Evolutionary conservation across 73 alveolate species (phyloP).

Genomic region (Tetrahymena malaccensis): DNA sequence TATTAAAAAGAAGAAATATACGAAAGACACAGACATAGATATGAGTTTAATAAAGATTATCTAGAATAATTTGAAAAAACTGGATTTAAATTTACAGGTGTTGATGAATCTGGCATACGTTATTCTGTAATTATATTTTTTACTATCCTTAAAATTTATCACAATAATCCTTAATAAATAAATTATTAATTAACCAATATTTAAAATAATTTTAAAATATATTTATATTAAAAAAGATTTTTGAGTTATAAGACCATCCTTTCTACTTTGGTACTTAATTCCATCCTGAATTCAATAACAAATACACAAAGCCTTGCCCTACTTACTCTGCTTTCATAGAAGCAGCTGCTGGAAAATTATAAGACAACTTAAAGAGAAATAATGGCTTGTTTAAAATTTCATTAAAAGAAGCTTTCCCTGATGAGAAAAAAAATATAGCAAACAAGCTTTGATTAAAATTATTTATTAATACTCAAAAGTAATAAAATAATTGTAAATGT

Average conservation of each 20-base stretch:
- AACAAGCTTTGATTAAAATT: background rate
- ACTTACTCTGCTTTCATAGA: conserved; percentile 31
- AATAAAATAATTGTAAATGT: too few species aligned
- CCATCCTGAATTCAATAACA: conserved; percentile 58
- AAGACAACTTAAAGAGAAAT: background rate
- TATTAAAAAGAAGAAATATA: conserved; percentile 15
- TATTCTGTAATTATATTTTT: conserved; percentile 33
- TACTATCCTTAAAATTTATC: too few species aligned
- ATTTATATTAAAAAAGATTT: background rate
- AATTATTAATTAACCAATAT: background rate
- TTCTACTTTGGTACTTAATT: conserved; percentile 54
- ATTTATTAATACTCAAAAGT: too few species aligned
- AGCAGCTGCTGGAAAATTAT: conserved; percentile 6
- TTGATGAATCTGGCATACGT: conserved; percentile 40
- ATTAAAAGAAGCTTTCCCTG: background rate
- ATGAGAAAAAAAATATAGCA: background rate
- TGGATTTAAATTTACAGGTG: conserved; percentile 53
- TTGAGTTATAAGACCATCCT: conserved; percentile 42
- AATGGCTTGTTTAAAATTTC: background rate
- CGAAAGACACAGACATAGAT: conserved; percentile 68
- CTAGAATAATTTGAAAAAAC: conserved; percentile 9
- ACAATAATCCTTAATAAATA: too few species aligned
- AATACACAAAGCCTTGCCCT: conserved; percentile 51
- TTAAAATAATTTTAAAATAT: background rate
- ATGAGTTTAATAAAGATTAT: conserved; percentile 51